Evolutionary conservation across 345 rosid genomes (phyloP).

Genomic region (Geranium brycei): DNA sequence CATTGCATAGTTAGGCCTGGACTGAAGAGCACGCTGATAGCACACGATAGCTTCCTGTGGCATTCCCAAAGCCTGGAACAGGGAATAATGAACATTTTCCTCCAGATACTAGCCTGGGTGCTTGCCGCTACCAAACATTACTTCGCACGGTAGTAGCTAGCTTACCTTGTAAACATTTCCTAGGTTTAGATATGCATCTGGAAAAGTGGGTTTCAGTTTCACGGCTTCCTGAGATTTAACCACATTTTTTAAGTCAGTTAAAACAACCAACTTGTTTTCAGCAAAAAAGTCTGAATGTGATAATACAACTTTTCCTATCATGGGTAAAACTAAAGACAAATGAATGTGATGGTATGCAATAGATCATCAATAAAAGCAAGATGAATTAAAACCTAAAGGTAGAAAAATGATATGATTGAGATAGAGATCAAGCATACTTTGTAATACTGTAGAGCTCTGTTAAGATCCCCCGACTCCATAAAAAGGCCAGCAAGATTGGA

Average conservation of each 20-base stretch:
- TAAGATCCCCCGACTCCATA: slow-evolving; percentile 94
- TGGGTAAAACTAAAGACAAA: too few species aligned
- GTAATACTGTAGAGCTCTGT: slow-evolving; percentile 86
- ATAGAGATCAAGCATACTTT: slow-evolving; percentile 31
- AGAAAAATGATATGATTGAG: too few species aligned
- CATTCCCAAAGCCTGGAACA: slow-evolving; percentile 78
- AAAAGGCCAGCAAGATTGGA: slow-evolving; percentile 97
- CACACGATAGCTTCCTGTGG: slow-evolving; percentile 84
- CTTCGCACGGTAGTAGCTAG: slow-evolving; percentile 13
- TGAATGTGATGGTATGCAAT: too few species aligned
- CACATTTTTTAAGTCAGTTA: too few species aligned
- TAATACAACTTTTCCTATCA: too few species aligned
- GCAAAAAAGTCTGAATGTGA: too few species aligned
- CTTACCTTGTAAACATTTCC: slow-evolving; percentile 97
- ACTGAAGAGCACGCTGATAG: slow-evolving; percentile 82
- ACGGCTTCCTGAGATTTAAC: slow-evolving; percentile 69
- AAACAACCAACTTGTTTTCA: not conserved
- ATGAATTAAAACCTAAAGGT: too few species aligned
- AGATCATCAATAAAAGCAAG: too few species aligned
- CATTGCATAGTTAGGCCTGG: slow-evolving; percentile 69
- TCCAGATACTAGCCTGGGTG: slow-evolving; percentile 18
- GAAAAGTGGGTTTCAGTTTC: slow-evolving; percentile 73
- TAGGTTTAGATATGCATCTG: slow-evolving; percentile 91
- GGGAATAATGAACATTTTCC: slow-evolving; percentile 15
- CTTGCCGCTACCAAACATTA: slow-evolving; percentile 22